Conservation (phyloP, 306 rosid genomes). For the Psophocarpus tetragonolobus region DNA sequence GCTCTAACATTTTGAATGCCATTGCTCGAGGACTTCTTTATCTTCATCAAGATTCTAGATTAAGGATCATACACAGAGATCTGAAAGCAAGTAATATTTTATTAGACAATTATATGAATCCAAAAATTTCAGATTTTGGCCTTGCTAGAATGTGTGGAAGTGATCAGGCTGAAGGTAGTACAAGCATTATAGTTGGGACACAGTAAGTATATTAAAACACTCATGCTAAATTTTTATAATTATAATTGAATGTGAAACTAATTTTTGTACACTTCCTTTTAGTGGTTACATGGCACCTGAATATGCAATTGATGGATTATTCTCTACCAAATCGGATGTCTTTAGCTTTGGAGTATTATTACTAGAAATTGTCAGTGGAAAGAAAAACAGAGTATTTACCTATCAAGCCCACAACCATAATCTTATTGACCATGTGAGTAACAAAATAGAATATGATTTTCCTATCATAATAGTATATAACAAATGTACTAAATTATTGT, state of each 20-base stretch:
- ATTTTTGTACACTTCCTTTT: background rate
- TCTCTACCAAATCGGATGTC: background rate
- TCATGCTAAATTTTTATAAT: background rate
- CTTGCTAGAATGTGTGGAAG: background rate
- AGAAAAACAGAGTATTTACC: background rate
- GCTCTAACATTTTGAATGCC: background rate
- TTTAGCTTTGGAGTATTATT: background rate
- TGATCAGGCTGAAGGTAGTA: background rate
- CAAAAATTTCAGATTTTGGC: background rate
- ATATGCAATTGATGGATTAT: background rate
- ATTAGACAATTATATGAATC: background rate
- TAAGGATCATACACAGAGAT: background rate
- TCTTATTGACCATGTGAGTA: background rate
- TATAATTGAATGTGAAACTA: background rate
- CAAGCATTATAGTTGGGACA: background rate
- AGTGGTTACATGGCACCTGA: background rate
- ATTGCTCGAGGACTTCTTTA: background rate
- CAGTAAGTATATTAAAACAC: background rate
- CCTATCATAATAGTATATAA: background rate
- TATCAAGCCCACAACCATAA: background rate
- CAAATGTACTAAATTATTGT: background rate
- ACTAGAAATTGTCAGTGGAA: background rate
- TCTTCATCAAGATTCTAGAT: background rate
- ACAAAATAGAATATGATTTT: background rate
- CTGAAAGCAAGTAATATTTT: background rate